A percentile compares a stretch with the other conserved stretches of the same genome.
phyloP scores from a whole-genome alignment of 1,284 basidiomycete species.

The Stereum hirsutum region DNA sequence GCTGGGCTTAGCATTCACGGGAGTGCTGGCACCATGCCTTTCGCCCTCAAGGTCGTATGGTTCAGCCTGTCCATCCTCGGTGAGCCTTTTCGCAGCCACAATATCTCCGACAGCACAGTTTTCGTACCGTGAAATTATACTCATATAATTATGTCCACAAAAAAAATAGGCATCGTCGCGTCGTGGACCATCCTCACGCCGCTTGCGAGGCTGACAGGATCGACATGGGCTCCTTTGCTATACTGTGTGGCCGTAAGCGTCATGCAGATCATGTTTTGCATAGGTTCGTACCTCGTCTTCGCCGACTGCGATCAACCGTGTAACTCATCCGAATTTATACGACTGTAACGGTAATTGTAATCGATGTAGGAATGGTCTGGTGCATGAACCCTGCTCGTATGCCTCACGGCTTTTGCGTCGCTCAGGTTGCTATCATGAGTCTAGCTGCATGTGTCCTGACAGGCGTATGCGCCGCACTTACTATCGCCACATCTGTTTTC shows the following conservation, averaged over 20 bases:
- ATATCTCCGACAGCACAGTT: no score
- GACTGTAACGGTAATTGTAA: no score
- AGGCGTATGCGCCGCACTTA: constrained; percentile 39
- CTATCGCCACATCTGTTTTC: constrained; percentile 35
- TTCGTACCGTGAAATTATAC: no score
- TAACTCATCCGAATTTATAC: no score
- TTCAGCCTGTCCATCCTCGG: constrained; percentile 11
- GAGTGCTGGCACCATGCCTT: no score
- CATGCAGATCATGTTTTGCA: constrained; percentile 37
- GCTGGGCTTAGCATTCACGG: no score
- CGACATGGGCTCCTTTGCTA: constrained; percentile 33
- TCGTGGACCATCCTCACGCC: constrained; percentile 33
- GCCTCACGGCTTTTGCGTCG: constrained; percentile 46
- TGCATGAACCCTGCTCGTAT: constrained; percentile 49
- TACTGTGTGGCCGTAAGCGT: constrained; percentile 38
- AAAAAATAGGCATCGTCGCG: constrained; percentile 8
- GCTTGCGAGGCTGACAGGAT: constrained; percentile 28
- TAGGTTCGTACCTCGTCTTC: constrained; percentile 20
- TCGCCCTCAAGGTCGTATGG: constrained; percentile 14
- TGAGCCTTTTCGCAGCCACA: no score
- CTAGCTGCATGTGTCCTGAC: constrained; percentile 38
- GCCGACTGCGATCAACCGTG: no score
- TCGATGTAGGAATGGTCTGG: constrained; percentile 54
- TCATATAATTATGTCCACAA: no score
- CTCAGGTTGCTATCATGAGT: constrained; percentile 37